These are phyloP conservation scores for Phaffomyces antillensis DNA, from an alignment of 805 yeast species.

Conservation along the genomic window DNA sequence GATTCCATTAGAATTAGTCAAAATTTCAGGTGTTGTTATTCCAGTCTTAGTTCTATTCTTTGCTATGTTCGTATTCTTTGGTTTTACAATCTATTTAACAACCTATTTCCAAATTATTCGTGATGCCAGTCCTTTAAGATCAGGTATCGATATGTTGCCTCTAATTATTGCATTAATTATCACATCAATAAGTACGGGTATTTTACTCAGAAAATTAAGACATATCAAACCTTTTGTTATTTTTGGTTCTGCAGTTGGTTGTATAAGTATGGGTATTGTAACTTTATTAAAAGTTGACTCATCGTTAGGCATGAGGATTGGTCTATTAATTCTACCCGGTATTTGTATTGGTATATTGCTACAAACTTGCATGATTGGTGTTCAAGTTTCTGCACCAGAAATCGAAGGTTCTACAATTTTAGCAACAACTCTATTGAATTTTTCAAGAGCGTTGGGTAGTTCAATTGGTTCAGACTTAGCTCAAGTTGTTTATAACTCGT, in stretches of 20 bases:
- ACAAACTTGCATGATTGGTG: constrained; percentile 27
- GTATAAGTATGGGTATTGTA: constrained; percentile 30
- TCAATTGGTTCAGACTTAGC: constrained; percentile 33
- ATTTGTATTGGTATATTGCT: constrained; percentile 28
- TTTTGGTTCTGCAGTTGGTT: constrained; percentile 24
- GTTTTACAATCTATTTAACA: constrained; percentile 28
- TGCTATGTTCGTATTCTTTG: constrained; percentile 35
- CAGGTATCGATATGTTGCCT: constrained; percentile 20
- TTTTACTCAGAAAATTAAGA: constrained; percentile 27
- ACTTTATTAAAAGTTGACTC: constrained; percentile 27
- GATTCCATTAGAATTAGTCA: constrained; percentile 36
- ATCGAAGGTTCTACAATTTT: constrained; percentile 39
- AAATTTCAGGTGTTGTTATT: constrained; percentile 28
- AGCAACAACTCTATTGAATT: constrained; percentile 36
- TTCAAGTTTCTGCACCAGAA: constrained; percentile 38
- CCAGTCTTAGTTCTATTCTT: constrained; percentile 25
- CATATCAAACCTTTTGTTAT: constrained; percentile 29
- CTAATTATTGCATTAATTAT: constrained; percentile 13
- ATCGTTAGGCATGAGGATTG: constrained; percentile 24
- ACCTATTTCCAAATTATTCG: constrained; percentile 45
- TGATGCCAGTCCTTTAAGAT: constrained; percentile 20
- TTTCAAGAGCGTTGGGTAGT: constrained; percentile 35
- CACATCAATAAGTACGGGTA: constrained; percentile 18
- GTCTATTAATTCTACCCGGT: constrained; percentile 32
- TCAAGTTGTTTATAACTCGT: constrained; percentile 30